These are phyloP conservation scores for Candida schatavii DNA, from an alignment of 805 yeast species.

Conservation along the genomic window DNA sequence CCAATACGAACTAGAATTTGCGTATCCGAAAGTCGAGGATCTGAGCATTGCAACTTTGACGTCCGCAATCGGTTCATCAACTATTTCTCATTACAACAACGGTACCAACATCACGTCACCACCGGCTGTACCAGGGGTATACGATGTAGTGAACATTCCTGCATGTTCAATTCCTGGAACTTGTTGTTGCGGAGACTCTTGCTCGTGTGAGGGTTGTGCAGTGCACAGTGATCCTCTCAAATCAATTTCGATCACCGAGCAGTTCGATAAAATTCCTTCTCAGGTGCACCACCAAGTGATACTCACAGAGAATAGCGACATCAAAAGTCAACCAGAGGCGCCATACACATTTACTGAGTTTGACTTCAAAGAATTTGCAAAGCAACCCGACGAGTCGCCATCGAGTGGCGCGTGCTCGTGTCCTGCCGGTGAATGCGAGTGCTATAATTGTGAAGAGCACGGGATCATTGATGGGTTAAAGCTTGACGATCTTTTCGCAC, in stretches of 20 bases:
- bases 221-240: constrained; percentile 25
- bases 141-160: constrained; percentile 26
- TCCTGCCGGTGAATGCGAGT: constrained; percentile 29
- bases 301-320: background rate
- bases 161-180: constrained; percentile 35
- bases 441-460: constrained; percentile 43
- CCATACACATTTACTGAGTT: background rate
- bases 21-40: too few relatives aligned
- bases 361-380: background rate
- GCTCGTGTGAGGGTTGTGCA: constrained; percentile 36
- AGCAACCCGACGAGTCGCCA: background rate
- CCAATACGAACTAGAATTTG: too few relatives aligned
- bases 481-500: constrained; percentile 34
- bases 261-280: background rate
- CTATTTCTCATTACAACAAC: too few relatives aligned
- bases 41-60: too few relatives aligned
- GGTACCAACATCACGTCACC: too few relatives aligned
- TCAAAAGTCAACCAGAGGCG: background rate
- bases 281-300: background rate
- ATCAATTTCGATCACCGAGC: background rate
- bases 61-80: too few relatives aligned
- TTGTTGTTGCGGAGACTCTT: constrained; percentile 35
- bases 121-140: constrained; percentile 10
- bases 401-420: constrained; percentile 20
- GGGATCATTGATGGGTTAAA: constrained; percentile 43